A percentile compares a stretch with the other conserved stretches of the same genome.
phyloP scores from a whole-genome alignment of 495 filamentous ascomycete genomes.

The Penicillium bialowiezense region DNA sequence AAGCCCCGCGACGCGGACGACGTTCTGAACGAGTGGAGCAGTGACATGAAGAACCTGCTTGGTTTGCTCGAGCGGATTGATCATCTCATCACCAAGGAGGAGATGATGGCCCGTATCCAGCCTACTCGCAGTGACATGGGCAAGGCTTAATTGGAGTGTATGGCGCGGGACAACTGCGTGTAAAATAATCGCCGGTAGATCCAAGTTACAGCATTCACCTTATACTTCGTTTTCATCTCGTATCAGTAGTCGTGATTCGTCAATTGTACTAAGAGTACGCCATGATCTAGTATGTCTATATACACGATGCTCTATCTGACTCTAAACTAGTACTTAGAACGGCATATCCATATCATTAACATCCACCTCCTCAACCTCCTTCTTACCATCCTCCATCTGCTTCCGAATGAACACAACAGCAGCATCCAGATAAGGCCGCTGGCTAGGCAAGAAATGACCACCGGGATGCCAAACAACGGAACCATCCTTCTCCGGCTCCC shows the following conservation, averaged over 20 bases:
- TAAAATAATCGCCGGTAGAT: constrained; percentile 38
- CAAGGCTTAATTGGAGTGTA: constrained; percentile 33
- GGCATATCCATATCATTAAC: constrained; percentile 68
- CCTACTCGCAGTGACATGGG: constrained; percentile 59
- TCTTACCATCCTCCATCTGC: constrained; percentile 37
- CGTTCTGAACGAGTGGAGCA: constrained; percentile 97
- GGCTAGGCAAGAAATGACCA: constrained; percentile 85
- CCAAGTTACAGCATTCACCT: constrained; percentile 7
- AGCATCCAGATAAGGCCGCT: constrained; percentile 73
- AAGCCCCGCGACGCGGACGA: constrained; percentile 95
- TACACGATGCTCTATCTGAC: not conserved
- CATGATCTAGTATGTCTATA: not conserved
- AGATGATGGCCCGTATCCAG: constrained; percentile 98
- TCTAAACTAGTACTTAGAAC: constrained; percentile 41
- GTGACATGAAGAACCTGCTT: constrained; percentile 95
- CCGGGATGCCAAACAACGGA: constrained; percentile 82
- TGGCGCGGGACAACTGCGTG: constrained; percentile 19
- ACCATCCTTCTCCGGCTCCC: constrained; percentile 48
- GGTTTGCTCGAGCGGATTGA: constrained; percentile 92
- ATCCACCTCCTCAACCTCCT: constrained; percentile 44
- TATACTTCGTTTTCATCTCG: not conserved
- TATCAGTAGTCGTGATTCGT: not conserved
- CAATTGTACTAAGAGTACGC: not conserved
- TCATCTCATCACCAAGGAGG: constrained; percentile 98
- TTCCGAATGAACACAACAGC: constrained; percentile 73